These are phyloP conservation scores for Anthoceros angustus DNA, from an alignment of 225 moss, liverwort and hornwort genomes.

Conservation along the genomic window DNA sequence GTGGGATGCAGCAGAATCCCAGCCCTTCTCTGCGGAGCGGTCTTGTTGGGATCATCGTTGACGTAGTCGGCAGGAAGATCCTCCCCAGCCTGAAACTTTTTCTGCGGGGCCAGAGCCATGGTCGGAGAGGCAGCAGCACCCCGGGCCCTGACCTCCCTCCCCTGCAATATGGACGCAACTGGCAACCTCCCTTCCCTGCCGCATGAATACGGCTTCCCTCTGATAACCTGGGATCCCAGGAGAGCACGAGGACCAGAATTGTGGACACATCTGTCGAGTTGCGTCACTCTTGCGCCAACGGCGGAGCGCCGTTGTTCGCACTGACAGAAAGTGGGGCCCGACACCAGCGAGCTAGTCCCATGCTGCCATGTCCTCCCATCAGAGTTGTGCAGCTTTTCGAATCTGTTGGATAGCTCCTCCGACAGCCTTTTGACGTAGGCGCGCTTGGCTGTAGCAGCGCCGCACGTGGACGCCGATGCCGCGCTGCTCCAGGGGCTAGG, in stretches of 20 bases:
- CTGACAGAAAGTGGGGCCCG: neutral
- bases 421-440: constrained; percentile 2
- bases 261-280: neutral
- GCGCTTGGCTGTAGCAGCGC: neutral
- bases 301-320: neutral
- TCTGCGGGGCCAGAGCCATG: neutral
- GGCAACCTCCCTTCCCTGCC: neutral
- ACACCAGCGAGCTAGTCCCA: neutral
- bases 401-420: constrained; percentile 3
- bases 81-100: constrained; percentile 34
- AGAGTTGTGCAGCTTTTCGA: constrained; percentile 1
- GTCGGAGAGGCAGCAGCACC: neutral
- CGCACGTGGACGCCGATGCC: neutral
- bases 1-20: constrained; percentile 75
- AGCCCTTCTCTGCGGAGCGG: constrained; percentile 36
- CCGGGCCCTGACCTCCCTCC: neutral
- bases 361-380: constrained; percentile 4
- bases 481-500: neutral
- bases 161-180: neutral
- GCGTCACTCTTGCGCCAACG: neutral
- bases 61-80: constrained; percentile 51
- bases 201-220: neutral
- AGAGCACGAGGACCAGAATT: neutral
- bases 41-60: constrained; percentile 52
- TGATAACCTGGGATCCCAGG: neutral